Evolutionary conservation across 148 eudicot species (phyloP), one percentile per base, ranked within the genome.

Genomic region (Rhododendron ferrugineum): DNA sequence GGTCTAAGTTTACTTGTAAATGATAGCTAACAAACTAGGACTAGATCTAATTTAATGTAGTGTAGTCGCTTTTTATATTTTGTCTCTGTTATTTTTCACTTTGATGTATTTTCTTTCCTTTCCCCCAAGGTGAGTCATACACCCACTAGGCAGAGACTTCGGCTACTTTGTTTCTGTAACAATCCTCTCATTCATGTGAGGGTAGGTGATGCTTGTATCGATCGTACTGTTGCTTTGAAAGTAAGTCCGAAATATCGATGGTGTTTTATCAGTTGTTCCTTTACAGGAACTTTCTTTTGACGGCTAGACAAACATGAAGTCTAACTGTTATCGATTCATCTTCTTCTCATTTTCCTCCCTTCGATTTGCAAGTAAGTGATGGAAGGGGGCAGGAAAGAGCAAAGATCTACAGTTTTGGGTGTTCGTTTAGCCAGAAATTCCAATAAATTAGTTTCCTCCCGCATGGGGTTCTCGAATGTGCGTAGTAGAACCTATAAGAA

Each of bases 1-100:
- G 20, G 60, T 81, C 78, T 68, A 49, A 47, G 72, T 72, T 85
- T 62, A 49, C 81, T 62, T 85, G 86, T 83, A 85, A 73, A 85
- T 84, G 82, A 30, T 30, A 82, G 54, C 79, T 73, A 37, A 75
- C 75, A 46, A 70, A 81, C 58, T 77, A 78, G 84, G 78, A 44
- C 32, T 83, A 82, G 50, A 74, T n/a, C 47, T 66, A 78, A 32
- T 36, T 80, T 23, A 34, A 76, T 82, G n/a, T 82, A 75, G 81
- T 32, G 46, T 83, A 52, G 36, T 46, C 6, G 82, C 75, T 4
- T 74, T 52, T 34, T 11, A 3, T 50, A 4, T 28, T 23, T 28
- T 23, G 60, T 23, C 40, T 75, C n/a, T 75, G 11, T 16, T 37
- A 14, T 16, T 37, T 42, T 42, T 23, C 10, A 32, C 23, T 77